These are phyloP conservation scores for Annulohypoxylon maeteangense DNA, from an alignment of 495 filamentous ascomycete species.

Conservation along the genomic window DNA sequence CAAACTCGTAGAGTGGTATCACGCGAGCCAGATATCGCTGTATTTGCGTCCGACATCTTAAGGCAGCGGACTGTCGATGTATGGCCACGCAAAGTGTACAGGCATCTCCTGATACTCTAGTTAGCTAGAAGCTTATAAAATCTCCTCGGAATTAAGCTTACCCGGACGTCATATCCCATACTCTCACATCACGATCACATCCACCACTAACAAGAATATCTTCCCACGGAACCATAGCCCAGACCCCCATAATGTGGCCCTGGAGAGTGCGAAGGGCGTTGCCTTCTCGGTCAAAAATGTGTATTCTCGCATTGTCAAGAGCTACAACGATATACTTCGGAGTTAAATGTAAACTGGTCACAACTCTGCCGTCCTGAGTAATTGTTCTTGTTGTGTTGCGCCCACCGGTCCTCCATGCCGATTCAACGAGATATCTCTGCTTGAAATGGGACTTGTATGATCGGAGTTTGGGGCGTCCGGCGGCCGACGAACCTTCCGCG, in stretches of 20 bases:
- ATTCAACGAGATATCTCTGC: constrained; percentile 95
- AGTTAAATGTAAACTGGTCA: constrained; percentile 94
- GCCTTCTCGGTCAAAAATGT: constrained; percentile 94
- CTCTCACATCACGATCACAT: constrained; percentile 94
- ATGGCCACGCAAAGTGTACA: constrained; percentile 90
- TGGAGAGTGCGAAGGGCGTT: constrained; percentile 87
- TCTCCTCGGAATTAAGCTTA: constrained; percentile 56
- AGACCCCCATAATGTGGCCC: constrained; percentile 98
- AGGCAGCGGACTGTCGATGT: constrained; percentile 96
- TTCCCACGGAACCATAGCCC: constrained; percentile 99
- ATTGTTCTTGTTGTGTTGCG: constrained; percentile 81
- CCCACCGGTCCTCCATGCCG: constrained; percentile 93
- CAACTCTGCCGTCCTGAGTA: constrained; percentile 94
- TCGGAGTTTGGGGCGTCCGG: constrained; percentile 56
- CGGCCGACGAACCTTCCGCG: constrained; percentile 32
- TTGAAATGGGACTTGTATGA: constrained; percentile 98
- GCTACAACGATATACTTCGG: constrained; percentile 97
- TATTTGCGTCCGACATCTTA: constrained; percentile 94
- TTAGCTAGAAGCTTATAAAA: constrained; percentile 30
- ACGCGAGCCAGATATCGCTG: constrained; percentile 94
- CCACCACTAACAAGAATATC: constrained; percentile 95
- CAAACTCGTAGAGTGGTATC: constrained; percentile 95
- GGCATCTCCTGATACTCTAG: constrained; percentile 61
- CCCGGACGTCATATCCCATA: constrained; percentile 98
- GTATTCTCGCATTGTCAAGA: constrained; percentile 97